Conservation (phyloP, 352 stramenopile genomes). For the Phytophthora multivora region DNA sequence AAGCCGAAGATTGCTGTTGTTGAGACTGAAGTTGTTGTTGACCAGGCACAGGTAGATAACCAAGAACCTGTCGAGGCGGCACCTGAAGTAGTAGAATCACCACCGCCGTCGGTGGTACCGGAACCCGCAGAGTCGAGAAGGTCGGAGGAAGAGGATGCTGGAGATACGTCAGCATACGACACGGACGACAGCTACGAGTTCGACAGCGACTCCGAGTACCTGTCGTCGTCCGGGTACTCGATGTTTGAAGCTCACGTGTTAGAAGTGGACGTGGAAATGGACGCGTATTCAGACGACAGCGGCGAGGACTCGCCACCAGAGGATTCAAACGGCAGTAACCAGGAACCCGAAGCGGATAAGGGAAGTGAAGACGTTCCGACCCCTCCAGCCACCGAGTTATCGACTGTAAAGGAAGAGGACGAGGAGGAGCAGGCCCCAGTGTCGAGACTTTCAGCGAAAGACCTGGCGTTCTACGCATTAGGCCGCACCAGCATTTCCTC, state of each 20-base stretch:
- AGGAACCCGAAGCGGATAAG: conserved; percentile 5
- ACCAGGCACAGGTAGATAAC: conserved; percentile 10
- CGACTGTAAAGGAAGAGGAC: conserved; percentile 29
- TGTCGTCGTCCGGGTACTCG: conserved; percentile 28
- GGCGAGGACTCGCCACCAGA: conserved; percentile 1
- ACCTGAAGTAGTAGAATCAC: conserved; percentile 1
- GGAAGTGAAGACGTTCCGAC: conserved; percentile 10
- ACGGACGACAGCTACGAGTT: conserved; percentile 43
- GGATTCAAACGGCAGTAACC: conserved; percentile 6
- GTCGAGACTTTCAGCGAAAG: conserved; percentile 31
- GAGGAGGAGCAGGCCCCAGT: conserved; percentile 13
- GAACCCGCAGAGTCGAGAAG: conserved; percentile 11
- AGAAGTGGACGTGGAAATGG: conserved; percentile 13
- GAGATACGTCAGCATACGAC: conserved; percentile 23
- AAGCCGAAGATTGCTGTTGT: background rate
- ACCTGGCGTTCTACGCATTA: conserved; percentile 38
- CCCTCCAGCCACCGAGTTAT: conserved; percentile 23
- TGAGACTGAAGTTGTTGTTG: conserved; percentile 3
- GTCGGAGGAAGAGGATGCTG: conserved; percentile 24
- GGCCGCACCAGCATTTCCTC: conserved; percentile 30
- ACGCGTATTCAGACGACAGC: conserved; percentile 11
- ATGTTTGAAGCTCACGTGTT: conserved; percentile 15
- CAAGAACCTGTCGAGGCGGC: background rate
- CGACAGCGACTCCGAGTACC: conserved; percentile 38
- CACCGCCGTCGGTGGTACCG: conserved; percentile 13